Evolutionary conservation across 2,329 filamentous ascomycete species (phyloP), one percentile per base, ranked within the genome.

Genomic region (Exutisphaerella laricina): DNA sequence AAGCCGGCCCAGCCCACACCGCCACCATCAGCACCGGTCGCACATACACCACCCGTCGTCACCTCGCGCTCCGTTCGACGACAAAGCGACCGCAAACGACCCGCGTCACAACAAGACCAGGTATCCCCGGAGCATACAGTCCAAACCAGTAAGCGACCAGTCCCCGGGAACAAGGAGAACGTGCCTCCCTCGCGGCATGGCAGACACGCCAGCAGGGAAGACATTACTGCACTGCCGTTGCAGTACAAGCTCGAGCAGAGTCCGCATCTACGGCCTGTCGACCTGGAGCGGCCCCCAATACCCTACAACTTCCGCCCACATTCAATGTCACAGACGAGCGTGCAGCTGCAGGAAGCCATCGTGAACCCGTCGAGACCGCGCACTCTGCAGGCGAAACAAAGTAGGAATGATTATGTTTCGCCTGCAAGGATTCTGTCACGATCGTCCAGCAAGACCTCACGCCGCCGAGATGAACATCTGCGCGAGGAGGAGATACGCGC

Each of bases 401-500:
- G 66, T 71, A 57, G 61, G 71, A 62, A 53, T 57, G 70, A 48
- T 59, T 69, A 56, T 63, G 68, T 53, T 60, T 64, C 70, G 17
- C 66, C 83, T 20, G 66, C 78, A 39, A 78, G 81, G 46, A 35
- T 35, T n/a, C 17, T 35, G 18, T 35, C 33, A 35, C 81, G 82
- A 48, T 87, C 80, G 59, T 84, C 84, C 29, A 88, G 80, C 70
- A 94, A 66, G 53, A 41, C 41, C n/a, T 51, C 52, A 10, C 63
- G 86, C 67, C 81, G 82, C 57, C 82, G 83, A 54, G 75, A 84
- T 50, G 85, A 94, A 50, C 78, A 80, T 60, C 75, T 84, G 45
- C 78, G 90, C 44, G 89, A 95, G 66, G 86, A 86, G 49, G 88
- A 95, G 66, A 88, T 96, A 59, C 85, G 82, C 60, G 81, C 86